Conservation (phyloP, 352 stramenopile species). For the Phytophthora sojae region DNA sequence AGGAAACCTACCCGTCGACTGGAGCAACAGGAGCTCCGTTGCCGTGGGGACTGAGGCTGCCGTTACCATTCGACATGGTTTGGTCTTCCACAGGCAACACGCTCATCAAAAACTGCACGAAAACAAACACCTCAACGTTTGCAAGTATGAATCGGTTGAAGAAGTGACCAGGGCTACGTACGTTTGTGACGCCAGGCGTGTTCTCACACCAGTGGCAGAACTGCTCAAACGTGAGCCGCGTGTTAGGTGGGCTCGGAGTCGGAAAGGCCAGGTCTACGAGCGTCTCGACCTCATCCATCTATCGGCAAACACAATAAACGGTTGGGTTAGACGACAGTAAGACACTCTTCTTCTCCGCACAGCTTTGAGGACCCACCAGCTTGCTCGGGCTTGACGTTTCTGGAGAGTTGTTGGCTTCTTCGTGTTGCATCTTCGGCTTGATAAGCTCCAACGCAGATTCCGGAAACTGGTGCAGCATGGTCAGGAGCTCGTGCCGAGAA, state of each 20-base stretch:
- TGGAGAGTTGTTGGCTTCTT: conserved; percentile 22
- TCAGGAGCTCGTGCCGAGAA: conserved; percentile 84
- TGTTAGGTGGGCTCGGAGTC: conserved; percentile 41
- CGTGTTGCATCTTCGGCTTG: conserved; percentile 39
- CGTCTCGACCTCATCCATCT: conserved; percentile 80
- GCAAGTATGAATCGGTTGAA: neutral
- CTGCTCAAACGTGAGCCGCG: conserved; percentile 86
- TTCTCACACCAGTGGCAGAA: conserved; percentile 89
- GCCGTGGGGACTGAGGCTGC: conserved; percentile 10
- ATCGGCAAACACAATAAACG: neutral
- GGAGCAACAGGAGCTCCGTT: conserved; percentile 35
- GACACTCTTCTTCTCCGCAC: neutral
- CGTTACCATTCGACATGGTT: conserved; percentile 16
- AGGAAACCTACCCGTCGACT: conserved; percentile 41
- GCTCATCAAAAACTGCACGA: conserved; percentile 76
- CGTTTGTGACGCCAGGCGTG: conserved; percentile 78
- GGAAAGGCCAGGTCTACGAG: conserved; percentile 87
- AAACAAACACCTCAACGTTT: neutral
- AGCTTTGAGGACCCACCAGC: conserved; percentile 23
- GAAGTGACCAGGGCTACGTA: conserved; percentile 28
- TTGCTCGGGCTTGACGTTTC: conserved; percentile 26
- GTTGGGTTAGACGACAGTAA: neutral
- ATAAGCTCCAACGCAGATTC: conserved; percentile 73
- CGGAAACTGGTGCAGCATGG: conserved; percentile 89
- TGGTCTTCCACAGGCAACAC: conserved; percentile 75